Base-by-base conservation (phyloP, 2,329 filamentous ascomycete species). In the Alternaria burnsii region DNA sequence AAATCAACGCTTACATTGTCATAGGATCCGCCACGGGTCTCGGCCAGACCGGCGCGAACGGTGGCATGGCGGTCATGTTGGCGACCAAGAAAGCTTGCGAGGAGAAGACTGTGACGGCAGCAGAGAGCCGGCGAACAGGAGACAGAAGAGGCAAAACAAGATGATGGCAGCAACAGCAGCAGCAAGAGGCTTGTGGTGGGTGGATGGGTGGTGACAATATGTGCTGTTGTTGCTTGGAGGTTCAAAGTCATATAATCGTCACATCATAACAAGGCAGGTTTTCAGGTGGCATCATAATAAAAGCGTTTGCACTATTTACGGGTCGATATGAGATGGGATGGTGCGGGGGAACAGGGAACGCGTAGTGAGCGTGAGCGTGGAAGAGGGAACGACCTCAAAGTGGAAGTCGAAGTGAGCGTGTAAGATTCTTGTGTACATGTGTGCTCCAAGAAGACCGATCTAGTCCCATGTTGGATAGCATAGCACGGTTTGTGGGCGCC, bases 291-390 rank as follows among this genome's bases (percentile, higher is more conserved):
- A 42, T 41, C 46, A 38, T 38, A 50, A 50, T 20, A 38, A 50
- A 12, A 24, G 32, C 20, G 32, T 50, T 50, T 50, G 46, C 14
- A 26, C 5, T 34, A 24, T 52, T 26, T 52, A 26, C 22, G 12
- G 40, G 24, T 22, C 41, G 34, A 40, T 28, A 22, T 24, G 50
- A 30, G 50, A 52, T 41, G 50, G 48, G 46, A 50, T 18, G 46
- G 46, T 48, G 30, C 20, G 32, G 30, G 46, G 30, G 46, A 22
- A 30, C 14, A 36, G 32, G 28, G 10, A 22, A 22, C n/a, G 28
- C 26, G 47, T 11, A 50, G 47, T 36, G 32, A 26, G 47, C n/a
- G 47, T 36, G 18, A 20, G 11, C 5, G 12, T 22, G 47, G 36
- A 18, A 3, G 41, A 16, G 42, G 14, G n/a, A 5, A 22, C 6